phyloP scores from a whole-genome alignment of 2,329 filamentous ascomycete genomes.

The Fusarium aywerte region DNA sequence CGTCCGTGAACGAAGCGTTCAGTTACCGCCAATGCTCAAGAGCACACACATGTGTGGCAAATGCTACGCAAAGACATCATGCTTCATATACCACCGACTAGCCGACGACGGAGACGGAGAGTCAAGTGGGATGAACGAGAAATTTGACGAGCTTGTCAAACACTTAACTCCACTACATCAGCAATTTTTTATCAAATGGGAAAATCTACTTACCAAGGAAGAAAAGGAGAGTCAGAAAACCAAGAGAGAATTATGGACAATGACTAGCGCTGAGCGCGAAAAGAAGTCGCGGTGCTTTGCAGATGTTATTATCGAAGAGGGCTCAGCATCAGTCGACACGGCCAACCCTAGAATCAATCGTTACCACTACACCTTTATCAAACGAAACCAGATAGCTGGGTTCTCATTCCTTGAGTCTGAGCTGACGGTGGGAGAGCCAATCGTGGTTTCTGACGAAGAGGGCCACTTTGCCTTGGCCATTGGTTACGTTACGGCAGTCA shows the following conservation, averaged over 20 bases:
- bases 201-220: conserved; percentile 90
- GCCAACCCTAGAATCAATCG: conserved; percentile 87
- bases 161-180: conserved; percentile 80
- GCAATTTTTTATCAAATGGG: conserved; percentile 94
- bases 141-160: conserved; percentile 82
- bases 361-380: conserved; percentile 86
- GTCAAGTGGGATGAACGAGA: conserved; percentile 80
- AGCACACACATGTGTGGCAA: conserved; percentile 83
- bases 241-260: conserved; percentile 93
- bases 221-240: conserved; percentile 90
- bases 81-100: conserved; percentile 93
- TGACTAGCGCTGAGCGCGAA: conserved; percentile 89
- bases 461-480: conserved; percentile 96
- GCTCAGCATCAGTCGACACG: conserved; percentile 75
- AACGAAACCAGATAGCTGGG: conserved; percentile 66
- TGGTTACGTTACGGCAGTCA: conserved; percentile 85
- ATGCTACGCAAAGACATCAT: conserved; percentile 91
- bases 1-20: conserved; percentile 80
- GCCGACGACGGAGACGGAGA: conserved; percentile 85
- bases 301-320: conserved; percentile 84
- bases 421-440: conserved; percentile 84
- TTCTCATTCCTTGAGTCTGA: conserved; percentile 95
- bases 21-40: conserved; percentile 87
- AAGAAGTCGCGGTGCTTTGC: conserved; percentile 90
- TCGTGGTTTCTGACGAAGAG: conserved; percentile 95